These are phyloP conservation scores for Cardamine resedifolia DNA, from an alignment of 345 rosid species.

Conservation along the genomic window DNA sequence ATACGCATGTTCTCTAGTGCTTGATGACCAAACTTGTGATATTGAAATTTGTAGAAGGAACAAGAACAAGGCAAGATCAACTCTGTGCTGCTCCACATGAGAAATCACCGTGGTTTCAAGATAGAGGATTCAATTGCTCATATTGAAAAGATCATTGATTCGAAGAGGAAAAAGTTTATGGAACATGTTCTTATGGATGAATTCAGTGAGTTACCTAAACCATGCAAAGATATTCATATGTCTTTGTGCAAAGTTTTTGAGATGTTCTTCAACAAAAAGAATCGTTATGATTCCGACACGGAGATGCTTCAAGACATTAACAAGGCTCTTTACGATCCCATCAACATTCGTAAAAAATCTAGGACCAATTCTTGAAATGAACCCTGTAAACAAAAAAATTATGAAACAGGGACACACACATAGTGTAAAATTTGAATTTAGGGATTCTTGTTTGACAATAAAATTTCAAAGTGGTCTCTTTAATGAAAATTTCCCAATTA, in stretches of 20 bases:
- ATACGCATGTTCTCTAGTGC: background rate
- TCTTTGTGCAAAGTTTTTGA: conserved; percentile 42
- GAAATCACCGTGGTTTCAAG: conserved; percentile 23
- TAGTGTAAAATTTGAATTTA: no score
- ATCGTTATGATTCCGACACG: conserved; percentile 43
- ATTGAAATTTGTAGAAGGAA: conserved; percentile 42
- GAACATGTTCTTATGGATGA: conserved; percentile 42
- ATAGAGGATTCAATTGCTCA: conserved; percentile 45
- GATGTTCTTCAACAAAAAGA: conserved; percentile 52
- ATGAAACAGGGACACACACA: no score
- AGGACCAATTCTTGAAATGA: no score
- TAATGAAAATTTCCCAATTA: no score
- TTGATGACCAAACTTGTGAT: background rate
- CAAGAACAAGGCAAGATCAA: conserved; percentile 47
- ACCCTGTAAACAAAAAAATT: no score
- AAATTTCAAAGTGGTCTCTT: no score
- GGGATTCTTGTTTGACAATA: no score
- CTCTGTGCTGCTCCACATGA: conserved; percentile 43
- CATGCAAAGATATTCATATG: conserved; percentile 48
- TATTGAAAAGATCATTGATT: conserved; percentile 32
- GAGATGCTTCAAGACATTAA: conserved; percentile 50
- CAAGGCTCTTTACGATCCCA: conserved; percentile 51
- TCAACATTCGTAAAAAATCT: conserved; percentile 6
- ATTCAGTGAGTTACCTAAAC: conserved; percentile 36
- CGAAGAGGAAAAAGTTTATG: conserved; percentile 42